Conservation (phyloP, 2,329 filamentous ascomycete species). For the Periconia macrospinosa region DNA sequence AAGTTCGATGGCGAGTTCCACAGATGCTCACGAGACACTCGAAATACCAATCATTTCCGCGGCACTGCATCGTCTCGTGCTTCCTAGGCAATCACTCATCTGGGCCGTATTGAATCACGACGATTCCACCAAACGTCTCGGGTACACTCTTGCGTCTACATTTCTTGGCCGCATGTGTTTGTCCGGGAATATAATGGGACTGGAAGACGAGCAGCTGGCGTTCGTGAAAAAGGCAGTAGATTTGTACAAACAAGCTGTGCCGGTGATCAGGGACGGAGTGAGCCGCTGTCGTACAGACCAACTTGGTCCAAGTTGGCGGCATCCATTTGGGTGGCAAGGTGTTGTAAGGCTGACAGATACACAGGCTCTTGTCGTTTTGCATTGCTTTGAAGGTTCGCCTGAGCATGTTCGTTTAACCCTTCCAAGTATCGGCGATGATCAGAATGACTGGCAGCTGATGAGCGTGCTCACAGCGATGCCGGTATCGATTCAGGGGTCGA, state of each 20-base stretch:
- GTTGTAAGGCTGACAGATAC: not conserved
- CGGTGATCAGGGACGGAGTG: not conserved
- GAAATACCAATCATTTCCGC: conserved; percentile 4
- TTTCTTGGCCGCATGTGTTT: conserved; percentile 1
- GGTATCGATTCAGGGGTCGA: not conserved
- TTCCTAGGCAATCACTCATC: conserved; percentile 2
- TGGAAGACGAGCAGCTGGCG: not conserved
- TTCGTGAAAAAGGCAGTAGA: not conserved
- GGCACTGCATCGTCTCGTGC: conserved; percentile 3
- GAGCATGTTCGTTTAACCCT: not conserved
- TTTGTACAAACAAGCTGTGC: not conserved
- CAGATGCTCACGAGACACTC: conserved; percentile 1
- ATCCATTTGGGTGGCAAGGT: not conserved
- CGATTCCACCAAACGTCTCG: not conserved
- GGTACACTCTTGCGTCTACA: not conserved
- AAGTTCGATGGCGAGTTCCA: conserved; percentile 3
- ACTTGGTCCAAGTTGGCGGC: not conserved
- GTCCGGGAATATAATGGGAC: not conserved
- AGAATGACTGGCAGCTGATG: not conserved
- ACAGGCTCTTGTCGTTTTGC: not conserved
- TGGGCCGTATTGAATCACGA: conserved; percentile 1
- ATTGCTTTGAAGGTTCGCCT: not conserved
- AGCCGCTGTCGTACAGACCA: not conserved
- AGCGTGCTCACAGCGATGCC: not conserved
- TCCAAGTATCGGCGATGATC: not conserved